These are phyloP conservation scores for Rosa hybrid DNA, from an alignment of 331 rosid species.

Conservation along the genomic window DNA sequence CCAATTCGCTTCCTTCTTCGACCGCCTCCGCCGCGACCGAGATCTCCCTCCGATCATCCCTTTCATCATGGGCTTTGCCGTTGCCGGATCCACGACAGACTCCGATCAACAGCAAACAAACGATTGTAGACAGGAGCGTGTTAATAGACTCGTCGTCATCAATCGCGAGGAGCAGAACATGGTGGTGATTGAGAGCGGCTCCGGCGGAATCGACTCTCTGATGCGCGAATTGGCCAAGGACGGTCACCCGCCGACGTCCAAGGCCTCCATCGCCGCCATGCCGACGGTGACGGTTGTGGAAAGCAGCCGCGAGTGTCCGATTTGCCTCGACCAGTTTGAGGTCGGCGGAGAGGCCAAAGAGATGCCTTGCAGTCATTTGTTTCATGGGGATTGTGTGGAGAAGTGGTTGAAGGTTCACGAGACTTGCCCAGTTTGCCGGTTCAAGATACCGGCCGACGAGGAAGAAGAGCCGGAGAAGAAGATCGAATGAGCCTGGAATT, in stretches of 20 bases:
- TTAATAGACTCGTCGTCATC: conserved; percentile 56
- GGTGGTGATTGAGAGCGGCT: conserved; percentile 61
- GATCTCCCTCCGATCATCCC: conserved; percentile 59
- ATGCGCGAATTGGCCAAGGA: conserved; percentile 44
- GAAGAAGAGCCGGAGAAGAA: conserved; percentile 24
- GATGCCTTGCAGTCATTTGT: conserved; percentile 80
- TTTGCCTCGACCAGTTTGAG: conserved; percentile 63
- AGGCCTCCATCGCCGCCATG: conserved; percentile 67
- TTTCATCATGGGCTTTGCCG: conserved; percentile 53
- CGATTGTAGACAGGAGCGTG: background rate
- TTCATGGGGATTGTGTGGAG: conserved; percentile 61
- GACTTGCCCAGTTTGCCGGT: conserved; percentile 80
- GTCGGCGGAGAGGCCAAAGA: conserved; percentile 48
- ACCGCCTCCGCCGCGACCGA: conserved; percentile 40
- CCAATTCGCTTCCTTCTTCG: conserved; percentile 1
- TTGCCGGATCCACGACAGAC: background rate
- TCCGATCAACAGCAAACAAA: conserved; percentile 16
- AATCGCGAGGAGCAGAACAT: conserved; percentile 57
- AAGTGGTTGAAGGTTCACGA: conserved; percentile 81
- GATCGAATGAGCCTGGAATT: conserved; percentile 40
- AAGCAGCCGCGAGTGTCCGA: conserved; percentile 52
- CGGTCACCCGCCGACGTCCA: conserved; percentile 75
- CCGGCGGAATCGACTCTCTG: conserved; percentile 50
- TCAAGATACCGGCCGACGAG: conserved; percentile 62
- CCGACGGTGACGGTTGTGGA: conserved; percentile 37